These are phyloP conservation scores for Venustampulla echinocandica DNA, from an alignment of 495 filamentous ascomycete species.

Conservation along the genomic window DNA sequence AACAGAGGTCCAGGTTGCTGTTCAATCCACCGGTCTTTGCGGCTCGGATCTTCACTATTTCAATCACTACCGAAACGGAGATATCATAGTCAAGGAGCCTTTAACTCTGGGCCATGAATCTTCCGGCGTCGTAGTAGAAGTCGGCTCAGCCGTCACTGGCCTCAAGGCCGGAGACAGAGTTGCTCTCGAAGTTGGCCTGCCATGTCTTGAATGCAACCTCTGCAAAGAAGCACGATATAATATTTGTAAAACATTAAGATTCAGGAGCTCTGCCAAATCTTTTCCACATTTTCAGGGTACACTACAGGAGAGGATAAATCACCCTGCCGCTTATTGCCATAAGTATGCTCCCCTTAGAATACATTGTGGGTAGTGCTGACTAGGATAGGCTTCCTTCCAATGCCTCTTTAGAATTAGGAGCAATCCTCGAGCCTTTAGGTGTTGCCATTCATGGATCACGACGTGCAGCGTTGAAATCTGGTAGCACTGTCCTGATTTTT, in stretches of 20 bases:
- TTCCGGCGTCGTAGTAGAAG: constrained; percentile 45
- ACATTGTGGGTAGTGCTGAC: constrained; percentile 17
- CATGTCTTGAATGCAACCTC: constrained; percentile 60
- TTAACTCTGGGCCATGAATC: constrained; percentile 57
- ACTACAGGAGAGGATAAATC: constrained; percentile 68
- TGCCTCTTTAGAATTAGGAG: constrained; percentile 60
- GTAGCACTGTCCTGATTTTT: constrained; percentile 58
- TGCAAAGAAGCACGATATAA: constrained; percentile 70
- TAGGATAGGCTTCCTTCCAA: constrained; percentile 48
- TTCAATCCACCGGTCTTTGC: constrained; percentile 56
- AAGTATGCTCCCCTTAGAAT: constrained; percentile 34
- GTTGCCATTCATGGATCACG: constrained; percentile 70
- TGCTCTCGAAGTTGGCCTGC: constrained; percentile 75
- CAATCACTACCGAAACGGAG: constrained; percentile 56
- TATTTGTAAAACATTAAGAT: constrained; percentile 72
- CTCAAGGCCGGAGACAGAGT: constrained; percentile 59
- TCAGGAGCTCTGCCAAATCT: constrained; percentile 68
- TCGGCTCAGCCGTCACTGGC: constrained; percentile 36
- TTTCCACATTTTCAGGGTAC: constrained; percentile 79
- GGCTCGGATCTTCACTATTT: constrained; percentile 66
- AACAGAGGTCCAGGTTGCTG: constrained; percentile 48
- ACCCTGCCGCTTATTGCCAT: constrained; percentile 61
- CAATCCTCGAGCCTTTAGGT: constrained; percentile 68
- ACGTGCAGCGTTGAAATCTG: constrained; percentile 46
- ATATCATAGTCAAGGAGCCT: constrained; percentile 55